Base-by-base conservation (phyloP, 257 asterid species). In the Mentha longifolia region DNA sequence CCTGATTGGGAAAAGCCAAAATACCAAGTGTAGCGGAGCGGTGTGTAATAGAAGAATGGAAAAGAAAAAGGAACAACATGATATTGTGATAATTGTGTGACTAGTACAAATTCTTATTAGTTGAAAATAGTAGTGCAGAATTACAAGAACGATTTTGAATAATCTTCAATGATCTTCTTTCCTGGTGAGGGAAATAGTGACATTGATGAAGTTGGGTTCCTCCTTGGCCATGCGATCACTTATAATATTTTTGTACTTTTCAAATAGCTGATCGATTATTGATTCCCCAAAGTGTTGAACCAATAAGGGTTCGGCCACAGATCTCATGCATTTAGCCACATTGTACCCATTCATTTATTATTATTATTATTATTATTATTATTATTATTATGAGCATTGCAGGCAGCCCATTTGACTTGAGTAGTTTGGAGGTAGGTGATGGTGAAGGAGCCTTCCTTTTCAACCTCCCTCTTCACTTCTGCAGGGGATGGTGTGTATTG, bases 241-340 rank as follows among this genome's bases (percentile, higher is more conserved):
- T 0, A 85, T 58, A 7, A 83, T 72, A 42, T 42, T 31, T 2
- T 15, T 64, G 28, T 87, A 87, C 19, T 50, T 87, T 0, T 30
- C 6, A 43, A 89, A 89, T 2, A 84, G 16, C 2, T 45, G 60
- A 12, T 87, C 92, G 0, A 89, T 84, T 47, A 82, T 30, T 3
- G 39, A 56, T 16, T 69, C 75, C 6, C 84, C 89, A 43, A 89
- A 87, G 66, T 87, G 95, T 15, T 72, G 67, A 15, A 78, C 73
- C 49, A 87, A 61, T 74, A 89, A 55, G 1, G 96, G 85, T 50
- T 87, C 95, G 0, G 83, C 83, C 71, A 87, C 89, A 6, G 90
- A 83, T 74, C 96, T 82, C 80, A 89, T 78, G 78, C 89, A 85
- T 39, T 69, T 68, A 3, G 88, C 72, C 9, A 7, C 11, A 10